Evolutionary conservation across 352 stramenopile species (phyloP), one percentile per base, ranked within the genome.

Genomic region (Globisporangium viniferum): DNA sequence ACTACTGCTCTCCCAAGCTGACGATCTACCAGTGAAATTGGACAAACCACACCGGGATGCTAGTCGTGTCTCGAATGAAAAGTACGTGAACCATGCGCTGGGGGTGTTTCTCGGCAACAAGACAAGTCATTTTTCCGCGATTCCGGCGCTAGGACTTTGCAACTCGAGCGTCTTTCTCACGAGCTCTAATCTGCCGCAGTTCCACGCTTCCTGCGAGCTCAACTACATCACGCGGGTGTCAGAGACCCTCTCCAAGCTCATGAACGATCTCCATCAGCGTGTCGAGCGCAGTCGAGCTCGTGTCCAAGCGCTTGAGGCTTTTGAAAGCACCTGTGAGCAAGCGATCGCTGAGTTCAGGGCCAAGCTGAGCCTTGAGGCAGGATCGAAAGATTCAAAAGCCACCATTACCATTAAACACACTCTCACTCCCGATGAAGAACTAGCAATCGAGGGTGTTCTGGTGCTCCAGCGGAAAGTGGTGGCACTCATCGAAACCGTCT

Each of bases 141-240:
- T 92, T 0, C 31, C 69, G 2, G 59, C 77, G 1, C 70, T 90
- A n/a, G 59, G 44, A 20, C 63, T 31, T 46, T 53, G 62, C 9
- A 20, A 55, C 12, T 76, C 79, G 0, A 73, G 68, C 22, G 44
- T 84, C 1, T 90, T 81, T 53, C 46, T 92, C 24, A 77, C 79
- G 2, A 61, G 80, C 18, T 74, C 81, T 3, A 66, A 59, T 2
- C 57, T 79, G 4, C 71, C 80, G 7, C 78, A 81, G 55, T 79
- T 86, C 53, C 69, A 86, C 41, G 64, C 80, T 6, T 62, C 35
- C 0, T 90, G 80, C 27, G 85, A 94, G 39, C 76, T 75, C 10
- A 51, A 68, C 36, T 92, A 88, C 62, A 67, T 93, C 9, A 60
- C 84, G 27, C 77, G 75, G 6, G 73, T 92, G 0, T 66, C 67